These are phyloP conservation scores for Jasminum sambac DNA, from an alignment of 257 asterid genomes.

Conservation along the genomic window DNA sequence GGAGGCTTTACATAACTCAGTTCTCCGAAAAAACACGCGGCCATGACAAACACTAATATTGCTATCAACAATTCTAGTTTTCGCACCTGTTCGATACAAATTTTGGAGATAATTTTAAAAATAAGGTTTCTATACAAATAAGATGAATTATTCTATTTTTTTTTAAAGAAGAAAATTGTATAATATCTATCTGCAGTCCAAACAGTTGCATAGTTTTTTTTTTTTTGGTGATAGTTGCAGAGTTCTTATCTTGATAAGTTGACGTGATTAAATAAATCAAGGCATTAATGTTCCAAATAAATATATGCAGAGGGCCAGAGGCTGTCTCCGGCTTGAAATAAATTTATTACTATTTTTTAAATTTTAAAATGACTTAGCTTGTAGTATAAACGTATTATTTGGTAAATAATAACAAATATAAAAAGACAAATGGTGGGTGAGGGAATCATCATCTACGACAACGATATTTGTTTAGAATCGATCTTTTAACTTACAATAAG, in stretches of 20 bases:
- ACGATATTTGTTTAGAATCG: background rate
- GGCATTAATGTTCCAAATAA: background rate
- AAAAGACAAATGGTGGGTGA: background rate
- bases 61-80: slow-evolving; percentile 79
- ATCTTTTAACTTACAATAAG: background rate
- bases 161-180: no score
- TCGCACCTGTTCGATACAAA: slow-evolving; percentile 49
- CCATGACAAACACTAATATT: slow-evolving; percentile 72
- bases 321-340: background rate
- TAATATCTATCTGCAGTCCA: background rate
- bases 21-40: slow-evolving; percentile 89
- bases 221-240: no score
- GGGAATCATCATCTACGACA: background rate
- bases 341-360: background rate
- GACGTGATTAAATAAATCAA: background rate
- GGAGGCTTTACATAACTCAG: slow-evolving; percentile 79
- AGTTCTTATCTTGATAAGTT: background rate
- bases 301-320: background rate
- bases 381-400: no score
- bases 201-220: background rate
- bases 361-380: no score
- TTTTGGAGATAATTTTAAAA: background rate
- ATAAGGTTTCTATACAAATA: no score
- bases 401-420: no score
- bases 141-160: no score